Evolutionary conservation across 257 asterid genomes (phyloP), one percentile per base, ranked within the genome.

Genomic region (Orobanche coerulescens): DNA sequence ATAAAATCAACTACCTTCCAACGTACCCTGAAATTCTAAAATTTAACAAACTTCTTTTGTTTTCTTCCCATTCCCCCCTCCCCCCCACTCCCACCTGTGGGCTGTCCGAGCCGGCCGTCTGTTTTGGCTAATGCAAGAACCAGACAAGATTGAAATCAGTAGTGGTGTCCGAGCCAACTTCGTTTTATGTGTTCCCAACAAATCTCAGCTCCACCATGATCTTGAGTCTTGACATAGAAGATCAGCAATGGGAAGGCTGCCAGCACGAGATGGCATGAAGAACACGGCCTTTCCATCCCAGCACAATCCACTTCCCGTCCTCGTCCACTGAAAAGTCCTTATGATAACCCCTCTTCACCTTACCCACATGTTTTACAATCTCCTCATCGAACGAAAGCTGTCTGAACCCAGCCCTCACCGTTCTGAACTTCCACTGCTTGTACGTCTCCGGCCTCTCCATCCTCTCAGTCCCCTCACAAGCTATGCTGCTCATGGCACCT

Each of bases 211-310:
- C 36, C 36, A 30, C 5, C 36, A 30, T 30, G 36, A n/a, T n/a
- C n/a, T n/a, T n/a, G n/a, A 28, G 33, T 28, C 33, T 28, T 28
- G 33, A 28, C 33, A 28, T 4, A 4, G 2, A 34, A 26, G 28
- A 8, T 6, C 5, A 9, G 23, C 18, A 68, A 14, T 15, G 0
- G 74, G 47, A 26, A 82, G 77, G 20, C 33, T 34, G 36, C 87
- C 87, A 81, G 58, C 37, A 78, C 0, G 87, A 78, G 15, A 78
- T 71, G 6, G 73, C 87, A 19, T 70, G 53, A 50, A 71, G 14
- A 36, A 81, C 78, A 1, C 87, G 55, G 1, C 87, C 87, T 54
- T 73, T 81, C 87, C 87, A 81, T 10, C 82, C 84, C 22, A 75
- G 87, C 58, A 81, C 49, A 76, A 81, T 63, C 84, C 84, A 81